Evolutionary conservation across 306 rosid species (phyloP).

Genomic region (Phaseolus lunatus): DNA sequence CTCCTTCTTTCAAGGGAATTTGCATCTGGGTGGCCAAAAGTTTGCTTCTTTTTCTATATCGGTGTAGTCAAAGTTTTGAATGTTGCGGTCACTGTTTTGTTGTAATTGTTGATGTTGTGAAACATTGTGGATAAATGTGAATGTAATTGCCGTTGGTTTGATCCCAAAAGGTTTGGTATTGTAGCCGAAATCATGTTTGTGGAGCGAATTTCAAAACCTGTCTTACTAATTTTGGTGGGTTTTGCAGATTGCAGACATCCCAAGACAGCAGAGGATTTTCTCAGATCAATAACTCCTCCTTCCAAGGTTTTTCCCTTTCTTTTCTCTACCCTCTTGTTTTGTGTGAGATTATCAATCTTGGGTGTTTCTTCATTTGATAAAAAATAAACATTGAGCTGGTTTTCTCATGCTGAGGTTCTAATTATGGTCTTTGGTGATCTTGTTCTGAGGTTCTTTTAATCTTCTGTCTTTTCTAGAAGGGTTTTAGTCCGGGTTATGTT

Average conservation of each 20-base stretch:
- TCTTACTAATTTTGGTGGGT: slow-evolving; percentile 35
- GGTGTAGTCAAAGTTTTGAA: background rate
- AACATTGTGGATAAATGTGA: background rate
- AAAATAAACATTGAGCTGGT: slow-evolving; percentile 15
- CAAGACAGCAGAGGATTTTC: slow-evolving; percentile 81
- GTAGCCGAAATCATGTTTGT: background rate
- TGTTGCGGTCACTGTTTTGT: background rate
- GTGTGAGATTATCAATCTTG: slow-evolving; percentile 29
- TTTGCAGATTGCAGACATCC: slow-evolving; percentile 90
- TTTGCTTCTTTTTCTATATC: slow-evolving; percentile 17
- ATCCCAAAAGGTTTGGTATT: background rate
- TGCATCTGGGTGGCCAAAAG: background rate
- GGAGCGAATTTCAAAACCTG: background rate
- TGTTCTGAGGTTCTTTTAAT: slow-evolving; percentile 12
- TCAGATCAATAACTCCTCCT: slow-evolving; percentile 74
- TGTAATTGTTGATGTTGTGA: background rate
- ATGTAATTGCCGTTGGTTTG: background rate
- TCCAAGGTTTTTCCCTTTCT: slow-evolving; percentile 63
- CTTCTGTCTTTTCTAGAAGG: slow-evolving; percentile 48
- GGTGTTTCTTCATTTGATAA: background rate
- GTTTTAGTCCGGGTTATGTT: slow-evolving; percentile 55
- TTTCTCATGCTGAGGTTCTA: slow-evolving; percentile 4
- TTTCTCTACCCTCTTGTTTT: background rate
- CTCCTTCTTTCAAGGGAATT: slow-evolving; percentile 3
- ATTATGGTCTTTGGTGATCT: background rate